Conservation (phyloP, 2,329 filamentous ascomycete species). For the Colletotrichum tanaceti region DNA sequence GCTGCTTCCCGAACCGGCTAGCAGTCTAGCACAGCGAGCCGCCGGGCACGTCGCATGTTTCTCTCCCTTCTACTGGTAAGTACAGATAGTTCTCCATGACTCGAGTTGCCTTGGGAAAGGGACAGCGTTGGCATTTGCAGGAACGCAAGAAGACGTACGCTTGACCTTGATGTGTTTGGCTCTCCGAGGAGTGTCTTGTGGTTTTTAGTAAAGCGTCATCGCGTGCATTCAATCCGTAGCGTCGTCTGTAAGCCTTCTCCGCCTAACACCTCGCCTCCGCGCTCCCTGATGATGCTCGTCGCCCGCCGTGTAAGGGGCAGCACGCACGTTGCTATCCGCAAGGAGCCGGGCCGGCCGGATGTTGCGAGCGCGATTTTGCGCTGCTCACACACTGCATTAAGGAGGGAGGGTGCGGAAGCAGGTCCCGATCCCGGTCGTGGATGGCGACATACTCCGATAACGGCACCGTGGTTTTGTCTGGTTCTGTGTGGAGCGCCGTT, state of each 20-base stretch:
- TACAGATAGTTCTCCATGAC: too few species aligned
- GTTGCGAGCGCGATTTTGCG: conserved; percentile 4
- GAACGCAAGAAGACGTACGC: too few species aligned
- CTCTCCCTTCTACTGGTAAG: too few species aligned
- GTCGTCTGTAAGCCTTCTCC: background rate
- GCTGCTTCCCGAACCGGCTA: conserved; percentile 10
- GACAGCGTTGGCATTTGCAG: background rate
- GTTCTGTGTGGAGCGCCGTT: background rate
- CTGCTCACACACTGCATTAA: background rate
- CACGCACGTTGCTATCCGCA: background rate
- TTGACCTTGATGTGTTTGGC: too few species aligned
- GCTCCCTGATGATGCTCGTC: too few species aligned
- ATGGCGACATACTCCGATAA: conserved; percentile 13
- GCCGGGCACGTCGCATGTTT: background rate
- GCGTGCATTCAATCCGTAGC: background rate
- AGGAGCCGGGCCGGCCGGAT: conserved; percentile 5
- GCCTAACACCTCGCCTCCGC: background rate
- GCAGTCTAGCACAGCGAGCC: conserved; percentile 1
- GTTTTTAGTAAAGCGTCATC: background rate
- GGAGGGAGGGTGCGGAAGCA: background rate
- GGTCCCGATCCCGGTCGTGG: background rate
- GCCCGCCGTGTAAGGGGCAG: too few species aligned
- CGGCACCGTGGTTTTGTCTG: conserved; percentile 4
- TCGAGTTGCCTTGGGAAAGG: background rate
- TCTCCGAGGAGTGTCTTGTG: too few species aligned